phyloP scores from a whole-genome alignment of 495 filamentous ascomycete species.

The Tuber indicum region DNA sequence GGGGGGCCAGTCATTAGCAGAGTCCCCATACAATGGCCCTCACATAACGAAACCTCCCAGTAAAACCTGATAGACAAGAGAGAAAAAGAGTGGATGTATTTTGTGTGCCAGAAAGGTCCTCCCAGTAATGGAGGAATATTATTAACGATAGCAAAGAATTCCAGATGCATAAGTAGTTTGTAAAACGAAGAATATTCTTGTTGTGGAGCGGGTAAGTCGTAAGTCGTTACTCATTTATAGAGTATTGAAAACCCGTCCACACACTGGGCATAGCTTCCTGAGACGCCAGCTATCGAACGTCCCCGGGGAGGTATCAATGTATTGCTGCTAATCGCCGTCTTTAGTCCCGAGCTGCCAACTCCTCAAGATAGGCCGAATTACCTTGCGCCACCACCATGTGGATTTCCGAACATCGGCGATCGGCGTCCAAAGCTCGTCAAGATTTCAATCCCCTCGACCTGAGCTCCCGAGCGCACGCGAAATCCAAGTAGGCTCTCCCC shows the following conservation, averaged over 20 bases:
- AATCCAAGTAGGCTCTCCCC: slow-evolving; percentile 88
- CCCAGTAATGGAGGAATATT: neutral
- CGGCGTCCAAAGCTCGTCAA: slow-evolving; percentile 79
- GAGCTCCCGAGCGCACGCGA: slow-evolving; percentile 68
- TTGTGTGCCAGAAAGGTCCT: neutral
- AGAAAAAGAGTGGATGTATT: slow-evolving; percentile 8
- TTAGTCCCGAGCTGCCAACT: slow-evolving; percentile 25
- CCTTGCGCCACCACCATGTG: slow-evolving; percentile 66
- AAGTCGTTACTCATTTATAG: slow-evolving; percentile 31
- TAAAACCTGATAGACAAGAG: slow-evolving; percentile 6
- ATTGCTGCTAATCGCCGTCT: slow-evolving; percentile 52
- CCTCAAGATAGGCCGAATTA: slow-evolving; percentile 47
- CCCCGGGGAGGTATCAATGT: slow-evolving; percentile 85
- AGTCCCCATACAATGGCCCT: neutral
- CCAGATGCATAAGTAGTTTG: neutral
- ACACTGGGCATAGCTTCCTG: slow-evolving; percentile 75
- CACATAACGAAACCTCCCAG: slow-evolving; percentile 16
- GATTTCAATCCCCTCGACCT: slow-evolving; percentile 89
- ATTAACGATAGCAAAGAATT: slow-evolving; percentile 2
- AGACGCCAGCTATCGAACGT: slow-evolving; percentile 79
- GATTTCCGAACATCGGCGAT: slow-evolving; percentile 79
- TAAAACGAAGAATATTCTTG: slow-evolving; percentile 8
- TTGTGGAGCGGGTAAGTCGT: neutral
- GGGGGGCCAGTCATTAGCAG: neutral
- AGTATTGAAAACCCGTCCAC: slow-evolving; percentile 85